Evolutionary conservation across 83 land plant species (phyloP).

Genomic region (Diphasiastrum complanatum): DNA sequence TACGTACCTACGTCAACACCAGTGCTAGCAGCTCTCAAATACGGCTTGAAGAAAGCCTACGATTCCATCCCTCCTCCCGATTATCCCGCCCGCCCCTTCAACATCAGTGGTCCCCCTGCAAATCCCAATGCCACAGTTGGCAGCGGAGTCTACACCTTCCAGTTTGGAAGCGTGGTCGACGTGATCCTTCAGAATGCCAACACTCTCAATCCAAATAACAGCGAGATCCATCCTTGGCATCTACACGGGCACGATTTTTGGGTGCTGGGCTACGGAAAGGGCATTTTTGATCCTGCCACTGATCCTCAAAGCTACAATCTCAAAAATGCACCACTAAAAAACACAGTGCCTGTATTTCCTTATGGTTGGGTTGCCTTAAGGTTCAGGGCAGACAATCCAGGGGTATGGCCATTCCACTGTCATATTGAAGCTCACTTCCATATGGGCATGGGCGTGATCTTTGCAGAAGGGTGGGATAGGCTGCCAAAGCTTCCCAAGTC

Average conservation of each 20-base stretch:
- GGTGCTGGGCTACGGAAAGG: conserved; percentile 39
- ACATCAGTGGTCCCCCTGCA: conserved; percentile 4
- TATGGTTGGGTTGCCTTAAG: conserved; percentile 37
- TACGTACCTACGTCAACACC: conserved; percentile 27
- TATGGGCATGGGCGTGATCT: conserved; percentile 37
- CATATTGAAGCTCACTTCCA: conserved; percentile 26
- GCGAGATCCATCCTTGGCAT: conserved; percentile 49
- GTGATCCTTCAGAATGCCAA: conserved; percentile 37
- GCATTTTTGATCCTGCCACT: conserved; percentile 17
- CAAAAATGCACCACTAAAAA: conserved; percentile 25
- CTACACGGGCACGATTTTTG: conserved; percentile 47
- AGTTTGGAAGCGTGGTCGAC: conserved; percentile 24
- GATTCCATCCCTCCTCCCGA: conserved; percentile 16
- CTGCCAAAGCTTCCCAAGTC: conserved; percentile 16
- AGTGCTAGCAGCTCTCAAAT: conserved; percentile 21
- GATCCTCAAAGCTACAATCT: conserved; percentile 13
- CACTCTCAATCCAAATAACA: conserved; percentile 19
- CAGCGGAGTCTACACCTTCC: conserved; percentile 21
- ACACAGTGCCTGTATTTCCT: conserved; percentile 32
- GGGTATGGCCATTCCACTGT: conserved; percentile 39
- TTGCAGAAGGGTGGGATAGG: conserved; percentile 28
- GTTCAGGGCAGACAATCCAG: conserved; percentile 37
- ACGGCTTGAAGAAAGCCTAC: background rate
- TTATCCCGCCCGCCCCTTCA: background rate
- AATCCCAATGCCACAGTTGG: conserved; percentile 18